A percentile compares a stretch with the other conserved stretches of the same genome.
phyloP scores from a whole-genome alignment of 208 protist genomes.

The Herpetomonas samuelpessoai region DNA sequence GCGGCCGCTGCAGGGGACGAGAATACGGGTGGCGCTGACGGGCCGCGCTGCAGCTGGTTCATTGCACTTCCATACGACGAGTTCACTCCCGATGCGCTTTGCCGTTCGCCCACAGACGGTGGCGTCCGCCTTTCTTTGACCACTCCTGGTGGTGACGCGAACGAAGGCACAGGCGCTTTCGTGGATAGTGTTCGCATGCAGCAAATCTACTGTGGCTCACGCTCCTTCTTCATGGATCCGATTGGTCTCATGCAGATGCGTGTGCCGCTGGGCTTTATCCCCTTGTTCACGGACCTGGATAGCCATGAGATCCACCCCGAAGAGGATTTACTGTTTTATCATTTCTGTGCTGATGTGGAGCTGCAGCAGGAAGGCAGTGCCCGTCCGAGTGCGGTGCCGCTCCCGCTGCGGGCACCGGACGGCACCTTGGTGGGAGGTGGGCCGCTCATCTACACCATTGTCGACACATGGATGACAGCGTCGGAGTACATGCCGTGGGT shows the following conservation, averaged over 20 bases:
- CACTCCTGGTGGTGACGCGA: neutral
- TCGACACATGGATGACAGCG: constrained; percentile 21
- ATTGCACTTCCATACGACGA: constrained; percentile 2
- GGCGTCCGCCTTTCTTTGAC: too few species aligned
- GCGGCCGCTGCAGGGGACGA: too few species aligned
- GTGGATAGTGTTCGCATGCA: constrained; percentile 3
- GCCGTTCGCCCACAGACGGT: too few species aligned
- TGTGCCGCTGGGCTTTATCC: constrained; percentile 28
- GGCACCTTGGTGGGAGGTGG: constrained; percentile 13
- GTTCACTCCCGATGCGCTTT: neutral
- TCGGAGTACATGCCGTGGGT: constrained; percentile 12
- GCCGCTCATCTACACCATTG: constrained; percentile 27
- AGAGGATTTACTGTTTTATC: constrained; percentile 21
- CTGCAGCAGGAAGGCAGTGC: constrained; percentile 2
- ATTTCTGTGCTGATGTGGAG: constrained; percentile 40
- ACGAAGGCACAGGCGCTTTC: neutral
- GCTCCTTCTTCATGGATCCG: constrained; percentile 38
- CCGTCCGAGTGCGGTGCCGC: neutral
- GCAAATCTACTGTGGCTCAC: constrained; percentile 38
- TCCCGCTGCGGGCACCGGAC: neutral
- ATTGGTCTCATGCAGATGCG: constrained; percentile 31
- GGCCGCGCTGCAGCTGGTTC: constrained; percentile 9
- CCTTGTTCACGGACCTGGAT: constrained; percentile 24
- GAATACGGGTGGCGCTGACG: neutral
- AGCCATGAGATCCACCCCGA: constrained; percentile 11